Base-by-base conservation (phyloP, 208 protist genomes). In the Leptomonas seymouri region DNA sequence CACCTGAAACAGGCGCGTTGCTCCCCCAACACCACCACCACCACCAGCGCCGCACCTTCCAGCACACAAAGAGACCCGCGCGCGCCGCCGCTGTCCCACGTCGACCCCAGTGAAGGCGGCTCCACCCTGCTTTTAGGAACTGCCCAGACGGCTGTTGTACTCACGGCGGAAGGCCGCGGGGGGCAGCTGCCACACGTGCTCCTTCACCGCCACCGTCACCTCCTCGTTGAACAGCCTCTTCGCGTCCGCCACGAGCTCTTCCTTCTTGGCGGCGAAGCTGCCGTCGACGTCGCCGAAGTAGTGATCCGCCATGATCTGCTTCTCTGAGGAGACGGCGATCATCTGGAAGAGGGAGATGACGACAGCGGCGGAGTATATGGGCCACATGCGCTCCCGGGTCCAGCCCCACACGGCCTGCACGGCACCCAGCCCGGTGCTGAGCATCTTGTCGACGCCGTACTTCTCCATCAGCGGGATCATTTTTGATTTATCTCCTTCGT, bases 261-360 rank as follows among this genome's bases (percentile, higher is more conserved):
- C 74, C 31, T 78, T 62, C 63, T 85, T 54, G 51, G 75, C 53
- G 20, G 76, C 72, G 23, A 76, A 73, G 34, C 69, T 72, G 44
- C 61, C 70, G 15, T 69, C 65, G 12, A 68, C 56, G 30, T 58
- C 55, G 41, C 90, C 90, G 70, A 83, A 93, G 71, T 89, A 87
- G 80, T 93, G 81, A 56, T 96, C 91, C 6, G 91, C 91, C 15
- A 96, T 18, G 8, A 90, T 91, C 70, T 96, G 91, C 78, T 96
- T 96, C 73, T 96, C 91, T 16, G 85, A 82, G 28, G 88, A 74
- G 34, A 78, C 44, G 36, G 82, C 84, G 54, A 96, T 78, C 84
- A 92, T 88, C 57, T 84, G 77, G 45, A 96, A 89, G 53, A 88
- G 68, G 36, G 82, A 93, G 66, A 96, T 36, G 50, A 96, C 55